Conservation (phyloP, 1,139 yeast genomes). For the Sugiyamaella sp. region DNA sequence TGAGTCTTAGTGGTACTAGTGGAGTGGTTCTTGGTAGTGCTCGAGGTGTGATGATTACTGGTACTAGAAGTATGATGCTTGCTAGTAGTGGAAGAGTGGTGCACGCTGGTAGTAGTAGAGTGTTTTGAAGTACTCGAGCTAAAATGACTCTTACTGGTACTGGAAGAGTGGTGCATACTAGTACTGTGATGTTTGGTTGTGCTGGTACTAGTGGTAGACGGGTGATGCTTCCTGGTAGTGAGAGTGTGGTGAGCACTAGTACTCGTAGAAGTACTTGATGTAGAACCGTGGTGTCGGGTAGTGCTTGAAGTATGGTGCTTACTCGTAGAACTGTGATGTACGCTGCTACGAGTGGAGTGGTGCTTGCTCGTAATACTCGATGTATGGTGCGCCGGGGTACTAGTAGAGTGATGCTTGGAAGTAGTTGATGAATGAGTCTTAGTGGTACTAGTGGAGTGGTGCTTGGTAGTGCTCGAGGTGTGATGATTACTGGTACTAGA, state of each 20-base stretch:
- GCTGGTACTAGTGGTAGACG: background rate
- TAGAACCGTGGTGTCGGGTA: background rate
- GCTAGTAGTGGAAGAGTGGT: background rate
- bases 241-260: background rate
- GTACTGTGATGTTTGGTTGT: background rate
- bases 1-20: background rate
- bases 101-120: background rate
- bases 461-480: background rate
- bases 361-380: too few relatives aligned
- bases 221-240: background rate
- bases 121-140: background rate
- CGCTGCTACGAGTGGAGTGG: too few relatives aligned
- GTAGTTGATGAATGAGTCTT: too few relatives aligned
- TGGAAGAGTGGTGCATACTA: background rate
- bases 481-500: background rate
- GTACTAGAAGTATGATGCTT: background rate
- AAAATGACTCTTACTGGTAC: background rate
- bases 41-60: background rate
- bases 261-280: background rate
- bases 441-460: background rate
- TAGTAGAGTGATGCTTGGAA: background rate
- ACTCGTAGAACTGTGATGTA: background rate
- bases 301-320: background rate
- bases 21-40: background rate
- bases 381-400: background rate